Conservation (phyloP, 495 filamentous ascomycete genomes). For the Talaromyces proteolyticus region DNA sequence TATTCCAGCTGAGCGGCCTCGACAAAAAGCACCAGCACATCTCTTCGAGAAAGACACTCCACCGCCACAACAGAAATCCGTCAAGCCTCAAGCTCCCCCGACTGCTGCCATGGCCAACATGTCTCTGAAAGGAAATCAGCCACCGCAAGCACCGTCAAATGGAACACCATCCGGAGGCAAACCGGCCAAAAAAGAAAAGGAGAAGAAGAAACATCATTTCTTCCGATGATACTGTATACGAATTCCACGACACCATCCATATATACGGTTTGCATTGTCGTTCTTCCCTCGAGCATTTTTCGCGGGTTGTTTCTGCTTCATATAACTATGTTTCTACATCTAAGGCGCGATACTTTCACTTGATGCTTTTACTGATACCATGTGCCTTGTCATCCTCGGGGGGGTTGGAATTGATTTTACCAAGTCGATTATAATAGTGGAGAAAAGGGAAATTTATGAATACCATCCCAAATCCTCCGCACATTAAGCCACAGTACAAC, state of each 20-base stretch:
- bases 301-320: not conserved
- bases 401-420: not conserved
- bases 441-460: not conserved
- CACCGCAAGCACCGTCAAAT: constrained; percentile 18
- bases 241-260: not conserved
- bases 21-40: constrained; percentile 75
- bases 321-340: not conserved
- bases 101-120: constrained; percentile 52
- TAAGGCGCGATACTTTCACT: not conserved
- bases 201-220: constrained; percentile 74
- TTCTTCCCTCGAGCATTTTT: not conserved
- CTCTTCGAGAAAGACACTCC: constrained; percentile 74
- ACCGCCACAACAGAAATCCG: constrained; percentile 29
- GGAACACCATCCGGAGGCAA: constrained; percentile 21
- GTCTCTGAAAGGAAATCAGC: constrained; percentile 46
- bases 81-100: constrained; percentile 21
- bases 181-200: constrained; percentile 31
- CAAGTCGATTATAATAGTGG: too few species aligned
- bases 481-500: too few species aligned
- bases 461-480: too few species aligned
- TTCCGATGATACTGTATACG: constrained; percentile 45
- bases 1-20: constrained; percentile 75
- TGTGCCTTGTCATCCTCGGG: not conserved
- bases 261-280: not conserved
- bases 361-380: constrained; percentile 4